phyloP scores from a whole-genome alignment of 176 grass and related monocot genomes.

The Leersia perrieri region DNA sequence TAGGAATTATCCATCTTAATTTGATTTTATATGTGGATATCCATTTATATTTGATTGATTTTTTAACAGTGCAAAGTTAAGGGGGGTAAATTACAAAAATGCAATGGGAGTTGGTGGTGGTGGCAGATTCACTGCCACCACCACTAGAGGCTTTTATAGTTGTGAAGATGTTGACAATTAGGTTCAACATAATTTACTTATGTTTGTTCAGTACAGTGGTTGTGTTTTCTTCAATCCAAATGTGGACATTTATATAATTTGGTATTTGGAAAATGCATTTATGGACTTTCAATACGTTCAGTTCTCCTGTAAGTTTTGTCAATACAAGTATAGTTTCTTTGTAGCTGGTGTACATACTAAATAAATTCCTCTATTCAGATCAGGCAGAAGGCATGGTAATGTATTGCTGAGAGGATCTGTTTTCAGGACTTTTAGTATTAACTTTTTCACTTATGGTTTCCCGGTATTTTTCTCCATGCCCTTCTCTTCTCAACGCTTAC shows the following conservation, averaged over 20 bases:
- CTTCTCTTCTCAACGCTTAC: slow-evolving; percentile 1
- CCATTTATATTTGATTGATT: no score
- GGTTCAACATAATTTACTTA: slow-evolving; percentile 5
- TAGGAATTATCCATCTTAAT: no score
- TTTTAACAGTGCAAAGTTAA: no score
- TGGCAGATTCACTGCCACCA: no score
- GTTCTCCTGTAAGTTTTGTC: background rate
- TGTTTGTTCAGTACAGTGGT: background rate
- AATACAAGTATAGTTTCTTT: background rate
- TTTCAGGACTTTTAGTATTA: slow-evolving; percentile 86
- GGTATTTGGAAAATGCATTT: background rate
- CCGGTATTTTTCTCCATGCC: slow-evolving; percentile 58
- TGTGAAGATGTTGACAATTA: background rate
- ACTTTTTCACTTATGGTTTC: slow-evolving; percentile 98
- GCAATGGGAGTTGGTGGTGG: no score
- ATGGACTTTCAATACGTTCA: background rate
- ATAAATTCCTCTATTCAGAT: slow-evolving; percentile 47
- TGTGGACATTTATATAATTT: background rate
- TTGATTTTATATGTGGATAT: no score
- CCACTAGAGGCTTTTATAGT: no score
- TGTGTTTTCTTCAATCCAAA: background rate
- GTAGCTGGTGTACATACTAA: slow-evolving; percentile 21
- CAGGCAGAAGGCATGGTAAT: slow-evolving; percentile 79
- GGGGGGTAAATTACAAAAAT: no score
- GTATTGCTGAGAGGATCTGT: slow-evolving; percentile 66